phyloP scores from a whole-genome alignment of 805 yeast species.

The Grigorovia humatica region DNA sequence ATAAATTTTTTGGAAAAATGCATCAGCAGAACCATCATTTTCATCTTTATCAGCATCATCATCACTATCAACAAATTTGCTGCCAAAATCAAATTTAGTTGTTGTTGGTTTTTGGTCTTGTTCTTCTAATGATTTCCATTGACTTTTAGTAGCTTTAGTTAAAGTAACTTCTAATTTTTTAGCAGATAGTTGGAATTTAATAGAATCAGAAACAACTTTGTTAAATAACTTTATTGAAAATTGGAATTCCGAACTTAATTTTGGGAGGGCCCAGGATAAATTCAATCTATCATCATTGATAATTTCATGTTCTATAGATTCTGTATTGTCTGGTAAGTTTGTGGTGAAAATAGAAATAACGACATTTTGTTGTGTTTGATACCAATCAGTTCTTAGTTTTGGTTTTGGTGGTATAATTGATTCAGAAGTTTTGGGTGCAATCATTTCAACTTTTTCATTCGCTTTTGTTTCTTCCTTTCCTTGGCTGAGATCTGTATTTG shows the following conservation, averaged over 20 bases:
- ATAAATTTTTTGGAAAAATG: slow-evolving; percentile 67
- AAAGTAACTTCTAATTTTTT: slow-evolving; percentile 71
- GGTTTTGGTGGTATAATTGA: neutral
- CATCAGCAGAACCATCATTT: slow-evolving; percentile 42
- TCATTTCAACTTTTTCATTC: too few relatives aligned
- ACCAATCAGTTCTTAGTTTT: slow-evolving; percentile 53
- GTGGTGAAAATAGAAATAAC: slow-evolving; percentile 65
- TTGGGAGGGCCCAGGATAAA: slow-evolving; percentile 11
- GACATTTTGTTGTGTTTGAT: slow-evolving; percentile 49
- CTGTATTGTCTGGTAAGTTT: slow-evolving; percentile 36
- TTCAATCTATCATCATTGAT: slow-evolving; percentile 29
- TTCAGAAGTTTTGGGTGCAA: neutral
- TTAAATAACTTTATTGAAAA: slow-evolving; percentile 46
- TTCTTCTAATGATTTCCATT: slow-evolving; percentile 44
- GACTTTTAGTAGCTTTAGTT: slow-evolving; percentile 30
- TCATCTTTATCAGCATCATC: slow-evolving; percentile 38
- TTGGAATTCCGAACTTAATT: slow-evolving; percentile 42
- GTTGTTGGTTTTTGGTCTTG: neutral
- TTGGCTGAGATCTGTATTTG: too few relatives aligned
- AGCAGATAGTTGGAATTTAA: slow-evolving; percentile 43
- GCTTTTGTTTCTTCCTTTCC: neutral
- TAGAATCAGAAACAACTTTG: slow-evolving; percentile 37
- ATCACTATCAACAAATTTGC: slow-evolving; percentile 19
- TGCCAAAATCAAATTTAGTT: slow-evolving; percentile 22
- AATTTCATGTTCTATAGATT: slow-evolving; percentile 34